Evolutionary conservation across 2,329 filamentous ascomycete genomes (phyloP).

Genomic region (Graphiopsis chlorocephala): DNA sequence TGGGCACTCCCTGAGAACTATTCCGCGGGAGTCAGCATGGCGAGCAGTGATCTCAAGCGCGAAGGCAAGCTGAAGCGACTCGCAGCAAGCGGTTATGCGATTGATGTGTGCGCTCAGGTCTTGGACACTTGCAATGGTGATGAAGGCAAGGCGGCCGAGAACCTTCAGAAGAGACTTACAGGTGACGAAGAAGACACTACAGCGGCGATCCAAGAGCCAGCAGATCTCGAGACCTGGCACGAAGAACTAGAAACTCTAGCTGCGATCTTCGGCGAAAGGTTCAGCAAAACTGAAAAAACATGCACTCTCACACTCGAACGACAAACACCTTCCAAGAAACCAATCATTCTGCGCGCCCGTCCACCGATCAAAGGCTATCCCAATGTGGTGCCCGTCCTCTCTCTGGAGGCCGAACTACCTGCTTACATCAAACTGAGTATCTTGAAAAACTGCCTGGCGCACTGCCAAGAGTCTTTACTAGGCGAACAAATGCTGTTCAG

Average conservation of each 20-base stretch:
- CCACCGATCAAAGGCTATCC: slow-evolving; percentile 71
- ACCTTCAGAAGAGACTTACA: slow-evolving; percentile 70
- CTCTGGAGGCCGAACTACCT: slow-evolving; percentile 67
- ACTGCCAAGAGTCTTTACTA: slow-evolving; percentile 67
- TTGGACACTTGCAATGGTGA: slow-evolving; percentile 68
- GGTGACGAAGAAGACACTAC: slow-evolving; percentile 41
- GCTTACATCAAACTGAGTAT: slow-evolving; percentile 92
- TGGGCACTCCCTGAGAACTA: slow-evolving; percentile 94
- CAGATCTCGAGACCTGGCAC: slow-evolving; percentile 60
- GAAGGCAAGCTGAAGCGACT: slow-evolving; percentile 82
- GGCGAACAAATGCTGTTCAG: slow-evolving; percentile 92
- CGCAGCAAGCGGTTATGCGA: slow-evolving; percentile 77
- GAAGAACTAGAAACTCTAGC: slow-evolving; percentile 82
- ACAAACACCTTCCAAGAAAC: slow-evolving; percentile 41
- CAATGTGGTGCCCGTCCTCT: slow-evolving; percentile 62
- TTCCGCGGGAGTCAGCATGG: slow-evolving; percentile 83
- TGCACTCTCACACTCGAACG: slow-evolving; percentile 69
- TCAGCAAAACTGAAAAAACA: slow-evolving; percentile 50
- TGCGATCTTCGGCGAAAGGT: slow-evolving; percentile 79
- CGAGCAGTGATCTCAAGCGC: slow-evolving; percentile 72
- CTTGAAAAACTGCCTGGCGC: slow-evolving; percentile 69
- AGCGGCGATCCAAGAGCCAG: slow-evolving; percentile 32
- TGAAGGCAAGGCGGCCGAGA: slow-evolving; percentile 73
- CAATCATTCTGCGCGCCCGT: slow-evolving; percentile 63
- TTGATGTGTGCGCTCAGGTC: slow-evolving; percentile 76